Evolutionary conservation across 2,329 filamentous ascomycete genomes (phyloP).

Genomic region (Botrytis porri): DNA sequence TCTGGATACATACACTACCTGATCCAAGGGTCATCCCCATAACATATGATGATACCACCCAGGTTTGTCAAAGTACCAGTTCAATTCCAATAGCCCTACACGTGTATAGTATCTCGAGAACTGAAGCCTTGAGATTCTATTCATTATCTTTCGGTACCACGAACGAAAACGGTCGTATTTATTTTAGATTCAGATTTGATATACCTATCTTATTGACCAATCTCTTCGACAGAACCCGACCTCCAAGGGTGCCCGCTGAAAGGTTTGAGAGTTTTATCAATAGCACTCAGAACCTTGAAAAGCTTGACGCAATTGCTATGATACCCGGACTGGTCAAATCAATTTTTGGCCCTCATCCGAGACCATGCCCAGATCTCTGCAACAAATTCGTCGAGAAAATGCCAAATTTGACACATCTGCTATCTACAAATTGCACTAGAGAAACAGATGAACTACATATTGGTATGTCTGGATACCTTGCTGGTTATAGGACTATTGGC

Average conservation of each 20-base stretch:
- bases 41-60: not conserved
- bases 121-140: not conserved
- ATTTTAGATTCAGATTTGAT: conserved; percentile 5
- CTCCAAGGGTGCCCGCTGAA: not conserved
- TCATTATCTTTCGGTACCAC: conserved; percentile 4
- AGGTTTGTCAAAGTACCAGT: not conserved
- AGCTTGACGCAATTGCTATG: conserved; percentile 2
- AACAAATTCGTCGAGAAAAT: not conserved
- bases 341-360: not conserved
- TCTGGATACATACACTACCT: not conserved
- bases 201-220: conserved; percentile 6
- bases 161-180: not conserved
- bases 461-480: conserved; percentile 7
- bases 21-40: not conserved
- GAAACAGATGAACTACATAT: not conserved
- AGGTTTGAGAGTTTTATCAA: not conserved
- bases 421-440: not conserved
- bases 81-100: not conserved
- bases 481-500: not conserved
- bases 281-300: not conserved
- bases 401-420: not conserved
- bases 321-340: conserved; percentile 7
- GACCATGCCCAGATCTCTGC: conserved; percentile 1
- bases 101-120: not conserved
- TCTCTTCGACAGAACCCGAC: not conserved